Evolutionary conservation across 208 protist species (phyloP).

Genomic region (Leptomonas pyrrhocoris): DNA sequence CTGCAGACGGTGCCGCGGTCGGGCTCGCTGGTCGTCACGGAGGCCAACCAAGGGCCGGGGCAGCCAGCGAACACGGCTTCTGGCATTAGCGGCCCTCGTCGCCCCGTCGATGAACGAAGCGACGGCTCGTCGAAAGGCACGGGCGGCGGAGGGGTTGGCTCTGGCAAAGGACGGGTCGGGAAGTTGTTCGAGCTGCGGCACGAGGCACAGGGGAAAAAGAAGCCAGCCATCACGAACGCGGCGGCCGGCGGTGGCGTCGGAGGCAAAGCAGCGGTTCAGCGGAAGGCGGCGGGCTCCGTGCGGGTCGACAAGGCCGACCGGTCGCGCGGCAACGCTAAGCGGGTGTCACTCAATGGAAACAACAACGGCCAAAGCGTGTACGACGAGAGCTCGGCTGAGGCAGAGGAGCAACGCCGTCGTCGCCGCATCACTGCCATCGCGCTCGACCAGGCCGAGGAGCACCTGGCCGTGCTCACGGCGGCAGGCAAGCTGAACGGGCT

Average conservation of each 20-base stretch:
- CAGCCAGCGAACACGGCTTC: background rate
- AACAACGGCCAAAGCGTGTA: background rate
- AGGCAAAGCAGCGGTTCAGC: background rate
- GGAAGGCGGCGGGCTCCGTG: background rate
- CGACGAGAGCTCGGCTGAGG: constrained; percentile 5
- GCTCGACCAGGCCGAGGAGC: constrained; percentile 73
- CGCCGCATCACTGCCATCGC: constrained; percentile 50
- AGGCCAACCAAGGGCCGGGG: background rate
- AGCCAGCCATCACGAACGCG: background rate
- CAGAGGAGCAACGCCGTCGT: constrained; percentile 11
- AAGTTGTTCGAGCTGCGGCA: constrained; percentile 21
- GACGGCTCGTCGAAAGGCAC: background rate
- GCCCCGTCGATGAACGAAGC: background rate
- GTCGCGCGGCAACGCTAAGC: background rate
- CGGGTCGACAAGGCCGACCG: background rate
- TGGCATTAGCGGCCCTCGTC: background rate
- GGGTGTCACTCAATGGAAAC: background rate
- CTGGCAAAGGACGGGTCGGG: constrained; percentile 8
- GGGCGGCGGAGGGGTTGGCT: background rate
- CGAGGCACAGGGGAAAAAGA: constrained; percentile 1
- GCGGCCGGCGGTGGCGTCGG: background rate
- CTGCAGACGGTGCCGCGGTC: background rate
- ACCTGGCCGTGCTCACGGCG: constrained; percentile 62
- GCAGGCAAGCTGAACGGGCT: constrained; percentile 69
- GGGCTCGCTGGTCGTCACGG: background rate